Conservation (phyloP, 176 grass and related monocot species). For the Aegilops speltoides region DNA sequence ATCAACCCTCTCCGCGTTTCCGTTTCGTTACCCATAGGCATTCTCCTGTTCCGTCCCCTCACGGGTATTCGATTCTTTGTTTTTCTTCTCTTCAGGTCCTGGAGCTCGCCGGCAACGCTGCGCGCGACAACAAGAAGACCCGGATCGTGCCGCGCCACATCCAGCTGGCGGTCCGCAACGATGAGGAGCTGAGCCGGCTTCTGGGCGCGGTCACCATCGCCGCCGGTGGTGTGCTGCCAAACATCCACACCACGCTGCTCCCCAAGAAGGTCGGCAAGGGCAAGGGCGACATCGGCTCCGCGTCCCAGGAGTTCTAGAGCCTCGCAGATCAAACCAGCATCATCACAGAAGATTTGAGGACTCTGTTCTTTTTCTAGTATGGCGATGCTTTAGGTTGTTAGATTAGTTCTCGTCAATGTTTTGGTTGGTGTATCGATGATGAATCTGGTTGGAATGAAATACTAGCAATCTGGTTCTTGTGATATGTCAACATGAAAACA, state of each 20-base stretch:
- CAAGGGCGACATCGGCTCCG: conserved; percentile 50
- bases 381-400: background rate
- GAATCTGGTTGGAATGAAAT: conserved; percentile 15
- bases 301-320: conserved; percentile 56
- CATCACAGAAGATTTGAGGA: background rate
- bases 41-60: background rate
- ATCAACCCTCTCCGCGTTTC: background rate
- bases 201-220: conserved; percentile 48
- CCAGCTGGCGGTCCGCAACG: conserved; percentile 64
- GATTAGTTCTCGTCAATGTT: background rate
- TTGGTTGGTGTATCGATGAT: background rate
- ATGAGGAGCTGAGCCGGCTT: conserved; percentile 58
- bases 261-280: conserved; percentile 56
- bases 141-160: conserved; percentile 66
- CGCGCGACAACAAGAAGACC: conserved; percentile 72
- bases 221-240: conserved; percentile 51
- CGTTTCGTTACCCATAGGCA: background rate
- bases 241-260: conserved; percentile 46
- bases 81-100: conserved; percentile 26
- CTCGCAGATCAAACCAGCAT: background rate
- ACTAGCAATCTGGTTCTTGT: background rate
- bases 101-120: conserved; percentile 61
- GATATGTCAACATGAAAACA: background rate
- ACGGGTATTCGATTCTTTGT: background rate
- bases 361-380: background rate